Base-by-base conservation (phyloP, 352 stramenopile species). In the Phytopythium cucurbitacearum region DNA sequence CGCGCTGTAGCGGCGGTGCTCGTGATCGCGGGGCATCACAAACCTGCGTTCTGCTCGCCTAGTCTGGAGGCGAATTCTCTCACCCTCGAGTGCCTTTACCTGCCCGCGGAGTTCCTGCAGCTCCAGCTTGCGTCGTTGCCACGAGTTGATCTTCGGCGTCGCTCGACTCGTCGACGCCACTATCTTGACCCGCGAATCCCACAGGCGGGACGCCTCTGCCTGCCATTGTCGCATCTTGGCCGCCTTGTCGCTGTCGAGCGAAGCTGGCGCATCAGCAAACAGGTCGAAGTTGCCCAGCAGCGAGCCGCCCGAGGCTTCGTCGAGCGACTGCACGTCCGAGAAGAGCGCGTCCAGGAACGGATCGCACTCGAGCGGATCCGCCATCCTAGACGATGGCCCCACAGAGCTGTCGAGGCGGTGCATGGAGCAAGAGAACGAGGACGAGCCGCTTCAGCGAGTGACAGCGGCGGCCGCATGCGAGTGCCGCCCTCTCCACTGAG, bases 121-220 rank as follows among this genome's bases (percentile, higher is more conserved):
- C 33, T 62, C 59, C 32, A 54, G 40, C 49, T 53, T 65, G 4
- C 53, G 45, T 43, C 62, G 62, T 15, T 66, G 15, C 62, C 58
- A 70, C n/a, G 62, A 70, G 6, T 55, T 64, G n/a, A 28, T 64
- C 44, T 40, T 45, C n/a, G n/a, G 40, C 2, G 13, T 21, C 4
- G 40, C 6, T 13, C 47, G 38, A n/a, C 47, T 45, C 48, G 57
- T 66, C 16, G 21, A 28, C 21, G 21, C 21, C 21, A 28, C 21
- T 28, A 28, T 28, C 21, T 28, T 28, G 21, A 28, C 21, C 21
- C 21, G 21, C 21, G 21, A 28, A 8, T 50, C 5, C 33, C 32
- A 40, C 45, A 50, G n/a, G 6, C 45, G 32, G 32, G 32, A 1
- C 1, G 45, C 45, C 32, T 50, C 45, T 7, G 8, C 43, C 16